phyloP scores from a whole-genome alignment of 2,329 filamentous ascomycete species.

The Fusarium lateritium region DNA sequence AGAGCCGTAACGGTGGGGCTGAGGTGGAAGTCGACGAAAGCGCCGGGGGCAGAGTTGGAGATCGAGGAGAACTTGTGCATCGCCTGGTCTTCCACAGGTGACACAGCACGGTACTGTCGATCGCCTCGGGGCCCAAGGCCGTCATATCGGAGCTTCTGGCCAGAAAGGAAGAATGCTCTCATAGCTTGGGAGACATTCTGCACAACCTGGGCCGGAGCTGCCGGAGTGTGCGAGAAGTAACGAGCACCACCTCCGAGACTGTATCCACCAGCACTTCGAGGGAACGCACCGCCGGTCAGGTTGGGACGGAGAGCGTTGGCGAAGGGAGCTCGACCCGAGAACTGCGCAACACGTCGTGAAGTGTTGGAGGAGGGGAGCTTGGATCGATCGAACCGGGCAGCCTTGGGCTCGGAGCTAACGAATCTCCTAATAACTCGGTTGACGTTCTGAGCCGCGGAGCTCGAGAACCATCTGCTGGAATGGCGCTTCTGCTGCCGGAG shows the following conservation, averaged over 20 bases:
- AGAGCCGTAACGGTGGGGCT: conserved; percentile 93
- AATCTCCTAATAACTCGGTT: conserved; percentile 65
- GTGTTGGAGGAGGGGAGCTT: conserved; percentile 66
- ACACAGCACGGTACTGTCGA: conserved; percentile 85
- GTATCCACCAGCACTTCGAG: conserved; percentile 92
- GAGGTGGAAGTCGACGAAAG: conserved; percentile 89
- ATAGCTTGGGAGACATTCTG: conserved; percentile 96
- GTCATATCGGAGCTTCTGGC: conserved; percentile 89
- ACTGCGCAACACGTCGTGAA: conserved; percentile 68
- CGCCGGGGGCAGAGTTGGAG: conserved; percentile 74
- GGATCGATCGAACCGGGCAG: conserved; percentile 62
- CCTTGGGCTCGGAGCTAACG: conserved; percentile 60
- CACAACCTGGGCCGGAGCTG: conserved; percentile 88
- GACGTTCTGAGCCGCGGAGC: conserved; percentile 58
- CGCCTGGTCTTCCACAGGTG: conserved; percentile 79
- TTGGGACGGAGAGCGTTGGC: conserved; percentile 91
- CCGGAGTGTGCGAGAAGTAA: conserved; percentile 92
- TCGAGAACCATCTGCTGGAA: conserved; percentile 65
- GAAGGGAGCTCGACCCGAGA: conserved; percentile 86
- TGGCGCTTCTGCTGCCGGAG: conserved; percentile 64
- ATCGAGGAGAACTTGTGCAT: conserved; percentile 75
- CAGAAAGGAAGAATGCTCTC: conserved; percentile 91
- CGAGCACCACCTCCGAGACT: conserved; percentile 79
- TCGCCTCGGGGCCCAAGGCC: conserved; percentile 81
- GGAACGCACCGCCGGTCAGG: conserved; percentile 87